Conservation (phyloP, 805 yeast genomes). For the Blastobotrys chiropterorum region DNA sequence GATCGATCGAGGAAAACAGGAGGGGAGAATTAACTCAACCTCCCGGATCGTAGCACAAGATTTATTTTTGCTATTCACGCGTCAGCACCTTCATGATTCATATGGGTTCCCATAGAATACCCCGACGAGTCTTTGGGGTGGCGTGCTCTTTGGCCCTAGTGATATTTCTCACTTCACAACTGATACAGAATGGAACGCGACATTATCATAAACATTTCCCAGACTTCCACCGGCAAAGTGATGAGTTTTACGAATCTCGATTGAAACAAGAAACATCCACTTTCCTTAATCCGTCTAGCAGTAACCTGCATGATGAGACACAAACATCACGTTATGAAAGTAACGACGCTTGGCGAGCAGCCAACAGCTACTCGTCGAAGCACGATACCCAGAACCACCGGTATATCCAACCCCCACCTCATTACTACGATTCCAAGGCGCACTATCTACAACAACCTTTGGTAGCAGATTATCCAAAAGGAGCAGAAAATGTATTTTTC, state of each 20-base stretch:
- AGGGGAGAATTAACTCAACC: no score
- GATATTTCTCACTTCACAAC: not conserved
- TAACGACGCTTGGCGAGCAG: slow-evolving; percentile 16
- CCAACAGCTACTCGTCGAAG: slow-evolving; percentile 1
- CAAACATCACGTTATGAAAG: slow-evolving; percentile 8
- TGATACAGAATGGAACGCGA: not conserved
- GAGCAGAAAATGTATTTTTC: slow-evolving; percentile 25
- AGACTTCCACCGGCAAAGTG: not conserved
- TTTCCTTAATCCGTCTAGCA: not conserved
- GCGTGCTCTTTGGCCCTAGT: not conserved
- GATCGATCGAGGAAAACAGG: not conserved
- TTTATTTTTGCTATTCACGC: not conserved
- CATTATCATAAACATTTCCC: not conserved
- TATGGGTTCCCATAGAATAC: not conserved
- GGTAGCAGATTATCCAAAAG: slow-evolving; percentile 22
- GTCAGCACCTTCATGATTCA: not conserved
- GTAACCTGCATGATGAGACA: not conserved
- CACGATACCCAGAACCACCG: slow-evolving; percentile 8
- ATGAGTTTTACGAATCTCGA: not conserved
- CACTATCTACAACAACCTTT: slow-evolving; percentile 21
- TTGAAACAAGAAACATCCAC: not conserved
- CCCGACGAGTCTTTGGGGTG: not conserved
- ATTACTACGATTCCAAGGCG: slow-evolving; percentile 8
- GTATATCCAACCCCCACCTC: slow-evolving; percentile 8
- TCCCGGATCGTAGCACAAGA: no score